Evolutionary conservation across 225 moss, liverwort and hornwort genomes (phyloP).

Genomic region (Marchantia paleacea): DNA sequence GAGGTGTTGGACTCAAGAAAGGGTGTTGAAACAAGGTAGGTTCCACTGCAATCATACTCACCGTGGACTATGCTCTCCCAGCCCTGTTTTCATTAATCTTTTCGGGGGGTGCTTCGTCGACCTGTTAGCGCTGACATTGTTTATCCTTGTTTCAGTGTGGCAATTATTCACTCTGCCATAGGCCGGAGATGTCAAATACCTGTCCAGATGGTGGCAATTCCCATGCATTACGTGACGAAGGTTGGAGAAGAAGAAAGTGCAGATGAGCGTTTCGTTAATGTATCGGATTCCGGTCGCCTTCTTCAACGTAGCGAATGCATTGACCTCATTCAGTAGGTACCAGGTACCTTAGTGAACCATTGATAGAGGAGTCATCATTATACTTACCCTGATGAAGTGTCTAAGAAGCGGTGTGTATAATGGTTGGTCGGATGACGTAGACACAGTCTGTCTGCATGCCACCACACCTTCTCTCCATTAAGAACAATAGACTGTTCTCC

Average conservation of each 20-base stretch:
- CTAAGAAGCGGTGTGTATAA: background rate
- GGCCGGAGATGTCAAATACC: conserved; percentile 57
- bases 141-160: conserved; percentile 41
- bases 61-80: background rate
- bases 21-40: conserved; percentile 56
- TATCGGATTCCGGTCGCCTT: conserved; percentile 48
- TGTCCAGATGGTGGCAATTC: conserved; percentile 53
- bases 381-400: background rate
- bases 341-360: conserved; percentile 48
- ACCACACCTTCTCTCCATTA: too few relatives aligned
- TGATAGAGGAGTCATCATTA: conserved; percentile 6
- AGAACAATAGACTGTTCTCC: too few relatives aligned
- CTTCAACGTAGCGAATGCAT: conserved; percentile 56
- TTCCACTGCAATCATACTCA: background rate
- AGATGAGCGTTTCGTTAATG: conserved; percentile 53
- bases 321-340: conserved; percentile 64
- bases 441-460: background rate
- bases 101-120: background rate
- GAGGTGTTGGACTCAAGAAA: conserved; percentile 56
- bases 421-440: background rate
- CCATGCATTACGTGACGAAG: conserved; percentile 55
- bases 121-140: conserved; percentile 1
- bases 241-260: conserved; percentile 46
- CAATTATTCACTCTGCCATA: conserved; percentile 57
- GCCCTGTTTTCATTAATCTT: background rate